phyloP scores from a whole-genome alignment of 257 asterid genomes.

The Penstemon davidsonii region DNA sequence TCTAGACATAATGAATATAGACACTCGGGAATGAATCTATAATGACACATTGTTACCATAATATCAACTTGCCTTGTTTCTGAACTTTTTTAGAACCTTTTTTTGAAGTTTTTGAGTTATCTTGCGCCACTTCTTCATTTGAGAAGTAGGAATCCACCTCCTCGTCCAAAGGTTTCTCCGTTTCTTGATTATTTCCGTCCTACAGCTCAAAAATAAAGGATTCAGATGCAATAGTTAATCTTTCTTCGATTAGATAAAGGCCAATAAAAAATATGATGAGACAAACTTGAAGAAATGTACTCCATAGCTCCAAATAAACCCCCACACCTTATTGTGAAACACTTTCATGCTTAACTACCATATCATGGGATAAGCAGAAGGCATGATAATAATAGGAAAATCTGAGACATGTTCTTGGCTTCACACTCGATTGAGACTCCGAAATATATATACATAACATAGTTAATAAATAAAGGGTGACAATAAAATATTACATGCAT shows the following conservation, averaged over 20 bases:
- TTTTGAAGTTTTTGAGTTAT: conserved; percentile 9
- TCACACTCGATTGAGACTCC: not conserved
- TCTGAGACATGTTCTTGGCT: not conserved
- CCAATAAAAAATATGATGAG: not conserved
- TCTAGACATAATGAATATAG: not conserved
- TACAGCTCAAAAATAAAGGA: conserved; percentile 26
- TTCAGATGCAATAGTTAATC: not conserved
- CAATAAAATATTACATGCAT: not conserved
- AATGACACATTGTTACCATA: not conserved
- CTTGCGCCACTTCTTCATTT: conserved; percentile 25
- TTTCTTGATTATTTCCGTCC: conserved; percentile 25
- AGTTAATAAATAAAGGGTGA: not conserved
- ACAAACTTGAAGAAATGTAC: conserved; percentile 8
- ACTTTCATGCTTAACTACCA: not conserved
- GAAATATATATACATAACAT: not conserved
- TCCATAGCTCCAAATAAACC: not conserved
- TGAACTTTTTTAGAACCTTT: not conserved
- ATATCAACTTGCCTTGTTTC: conserved; percentile 33
- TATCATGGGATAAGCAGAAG: not conserved
- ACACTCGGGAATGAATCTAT: not conserved
- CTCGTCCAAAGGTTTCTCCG: conserved; percentile 25
- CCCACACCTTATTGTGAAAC: not conserved
- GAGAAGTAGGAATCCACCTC: conserved; percentile 31
- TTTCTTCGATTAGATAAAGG: not conserved
- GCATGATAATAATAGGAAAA: not conserved